phyloP scores from a whole-genome alignment of 2,329 filamentous ascomycete species.

The Neofusicoccum cordaticola region DNA sequence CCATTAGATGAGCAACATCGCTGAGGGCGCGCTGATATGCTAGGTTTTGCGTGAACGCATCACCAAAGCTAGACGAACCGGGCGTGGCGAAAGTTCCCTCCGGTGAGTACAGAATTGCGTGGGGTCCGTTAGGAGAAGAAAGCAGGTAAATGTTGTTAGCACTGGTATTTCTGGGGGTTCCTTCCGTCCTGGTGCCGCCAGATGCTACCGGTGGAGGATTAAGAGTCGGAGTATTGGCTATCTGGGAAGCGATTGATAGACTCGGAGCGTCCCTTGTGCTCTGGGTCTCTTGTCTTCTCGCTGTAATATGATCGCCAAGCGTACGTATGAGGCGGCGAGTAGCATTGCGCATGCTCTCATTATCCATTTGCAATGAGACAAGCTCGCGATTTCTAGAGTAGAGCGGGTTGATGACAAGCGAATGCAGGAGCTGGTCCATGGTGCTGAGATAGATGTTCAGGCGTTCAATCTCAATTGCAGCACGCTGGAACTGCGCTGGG shows the following conservation, averaged over 20 bases:
- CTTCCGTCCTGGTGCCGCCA: not conserved
- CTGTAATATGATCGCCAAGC: not conserved
- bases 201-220: too few relatives aligned
- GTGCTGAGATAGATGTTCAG: constrained; percentile 23
- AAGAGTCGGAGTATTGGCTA: not conserved
- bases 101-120: constrained; percentile 29
- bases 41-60: not conserved
- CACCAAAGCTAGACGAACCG: not conserved
- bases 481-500: not conserved
- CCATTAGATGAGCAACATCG: constrained; percentile 4
- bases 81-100: not conserved
- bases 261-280: not conserved
- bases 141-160: constrained; percentile 33
- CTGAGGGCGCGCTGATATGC: constrained; percentile 13
- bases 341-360: constrained; percentile 25
- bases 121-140: constrained; percentile 36
- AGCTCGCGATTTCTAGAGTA: constrained; percentile 31
- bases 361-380: constrained; percentile 28
- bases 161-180: constrained; percentile 17
- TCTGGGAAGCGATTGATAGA: not conserved
- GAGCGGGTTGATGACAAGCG: constrained; percentile 25
- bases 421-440: constrained; percentile 27
- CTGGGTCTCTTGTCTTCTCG: not conserved
- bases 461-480: constrained; percentile 11
- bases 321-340: constrained; percentile 3